Base-by-base conservation (phyloP, 2,329 filamentous ascomycete species). In the Cercospora berteroae region DNA sequence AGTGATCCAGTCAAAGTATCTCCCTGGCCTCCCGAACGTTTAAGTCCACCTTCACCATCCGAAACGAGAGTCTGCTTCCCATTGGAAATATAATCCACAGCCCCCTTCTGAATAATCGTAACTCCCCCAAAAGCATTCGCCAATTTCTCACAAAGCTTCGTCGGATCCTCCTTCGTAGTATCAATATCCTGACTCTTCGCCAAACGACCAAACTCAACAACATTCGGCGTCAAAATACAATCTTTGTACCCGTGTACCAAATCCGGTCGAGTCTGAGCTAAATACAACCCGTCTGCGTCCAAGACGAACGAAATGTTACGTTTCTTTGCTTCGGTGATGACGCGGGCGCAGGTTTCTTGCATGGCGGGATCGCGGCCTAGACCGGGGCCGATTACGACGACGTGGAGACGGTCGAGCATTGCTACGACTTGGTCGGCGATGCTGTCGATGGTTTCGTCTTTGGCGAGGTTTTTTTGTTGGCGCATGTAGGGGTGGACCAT, bases 401-500 rank as follows among this genome's bases (percentile, higher is more conserved):
- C 93, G 78, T 99, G 94, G 4, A 99, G 85, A 1, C 95, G 90
- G 6, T 90, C 85, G 2, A 99, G 87, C 88, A 98, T 91, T 67
- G 86, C 87, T 68, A 94, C 86, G 71, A 98, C 90, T 62, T 86
- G 82, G 25, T 85, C 80, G 8, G 91, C 87, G 58, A 97, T 85
- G 63, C 82, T 83, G 1, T 90, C 85, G 72, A 87, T 84, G 12
- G 83, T 82, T 65, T 90, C 86, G 63, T 83, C 80, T 59, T 82
- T 79, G 25, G 81, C 78, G 63, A 86, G 81, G 73, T 87, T 84
- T 72, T 86, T 84, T 56, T 88, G 87, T 80, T 95, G 92, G 31
- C 93, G 91, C 88, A 99, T 94, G 72, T 97, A 87, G 0, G 95
- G 95, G 79, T 98, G 95, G 10, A 99, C 95, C 94, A 99, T 99